Evolutionary conservation across 2,329 filamentous ascomycete species (phyloP).

Genomic region (Fusarium lateritium): DNA sequence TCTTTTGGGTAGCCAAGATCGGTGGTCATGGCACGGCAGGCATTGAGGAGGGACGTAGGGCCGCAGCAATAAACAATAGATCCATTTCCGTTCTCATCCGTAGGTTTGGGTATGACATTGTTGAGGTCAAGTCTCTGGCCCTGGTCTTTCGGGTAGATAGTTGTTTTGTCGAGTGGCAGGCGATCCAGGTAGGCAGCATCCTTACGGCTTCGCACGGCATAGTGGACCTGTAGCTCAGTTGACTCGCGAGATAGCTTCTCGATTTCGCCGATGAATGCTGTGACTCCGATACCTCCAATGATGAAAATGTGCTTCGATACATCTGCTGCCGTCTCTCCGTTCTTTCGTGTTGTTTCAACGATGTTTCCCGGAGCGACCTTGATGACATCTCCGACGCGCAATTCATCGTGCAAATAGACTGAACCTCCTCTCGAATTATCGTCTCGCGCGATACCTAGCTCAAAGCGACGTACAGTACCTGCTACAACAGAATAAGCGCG

Average conservation of each 20-base stretch:
- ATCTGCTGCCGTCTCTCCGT: too few species aligned
- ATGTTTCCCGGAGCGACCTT: conserved; percentile 20
- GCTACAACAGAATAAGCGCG: conserved; percentile 34
- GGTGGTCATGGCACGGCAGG: neutral
- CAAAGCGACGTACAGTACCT: conserved; percentile 11
- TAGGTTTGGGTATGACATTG: neutral
- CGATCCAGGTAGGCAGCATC: conserved; percentile 22
- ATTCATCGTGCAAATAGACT: conserved; percentile 15
- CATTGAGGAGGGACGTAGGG: conserved; percentile 10
- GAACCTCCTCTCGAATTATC: conserved; percentile 32
- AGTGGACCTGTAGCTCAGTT: conserved; percentile 13
- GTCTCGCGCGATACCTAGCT: conserved; percentile 19
- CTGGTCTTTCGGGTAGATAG: conserved; percentile 23
- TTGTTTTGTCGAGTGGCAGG: conserved; percentile 2
- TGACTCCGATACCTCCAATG: conserved; percentile 28
- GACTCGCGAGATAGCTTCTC: neutral
- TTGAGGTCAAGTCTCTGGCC: conserved; percentile 4
- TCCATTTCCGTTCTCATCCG: neutral
- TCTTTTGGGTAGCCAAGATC: conserved; percentile 5
- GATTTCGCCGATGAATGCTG: conserved; percentile 20
- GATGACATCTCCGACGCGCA: conserved; percentile 12
- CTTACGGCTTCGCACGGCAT: conserved; percentile 20
- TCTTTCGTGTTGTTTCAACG: accelerated
- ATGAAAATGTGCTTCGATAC: conserved; percentile 20
- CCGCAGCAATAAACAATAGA: conserved; percentile 25